Conservation (phyloP, 176 grass and related monocot species). For the Alopecurus myosuroides region DNA sequence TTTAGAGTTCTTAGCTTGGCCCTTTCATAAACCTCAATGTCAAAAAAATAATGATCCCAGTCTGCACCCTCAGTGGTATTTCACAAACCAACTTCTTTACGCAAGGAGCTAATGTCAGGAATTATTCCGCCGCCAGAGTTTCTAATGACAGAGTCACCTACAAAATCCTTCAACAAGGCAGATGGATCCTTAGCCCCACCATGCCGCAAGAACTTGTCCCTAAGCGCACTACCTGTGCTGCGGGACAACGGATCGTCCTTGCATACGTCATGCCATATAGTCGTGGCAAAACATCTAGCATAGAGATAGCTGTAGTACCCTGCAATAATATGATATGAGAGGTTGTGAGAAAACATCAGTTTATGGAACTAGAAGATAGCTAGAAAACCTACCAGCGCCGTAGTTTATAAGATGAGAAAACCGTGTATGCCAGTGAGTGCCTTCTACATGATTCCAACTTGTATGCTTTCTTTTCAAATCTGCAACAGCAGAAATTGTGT, state of each 20-base stretch:
- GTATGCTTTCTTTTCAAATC: conserved; percentile 79
- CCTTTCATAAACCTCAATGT: neutral
- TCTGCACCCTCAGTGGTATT: neutral
- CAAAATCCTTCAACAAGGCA: conserved; percentile 65
- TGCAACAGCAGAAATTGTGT: conserved; percentile 70
- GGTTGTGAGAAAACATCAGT: neutral
- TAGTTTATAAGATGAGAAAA: conserved; percentile 92
- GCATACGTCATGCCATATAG: conserved; percentile 89
- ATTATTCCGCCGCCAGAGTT: conserved; percentile 54
- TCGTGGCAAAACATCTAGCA: conserved; percentile 85
- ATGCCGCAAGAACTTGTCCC: conserved; percentile 57
- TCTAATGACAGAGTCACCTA: conserved; percentile 54
- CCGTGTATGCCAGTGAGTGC: conserved; percentile 76
- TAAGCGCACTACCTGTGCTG: conserved; percentile 44
- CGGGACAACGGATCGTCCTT: conserved; percentile 64
- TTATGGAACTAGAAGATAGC: neutral
- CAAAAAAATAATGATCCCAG: neutral
- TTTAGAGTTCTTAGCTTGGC: neutral
- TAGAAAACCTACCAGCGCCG: conserved; percentile 59
- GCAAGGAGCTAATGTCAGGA: conserved; percentile 59
- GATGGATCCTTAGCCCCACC: conserved; percentile 76
- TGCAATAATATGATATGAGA: conserved; percentile 18
- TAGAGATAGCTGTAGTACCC: conserved; percentile 97
- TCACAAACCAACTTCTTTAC: conserved; percentile 67
- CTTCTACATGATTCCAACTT: conserved; percentile 75